Conservation (phyloP, 139 green algal genomes). For the Haematococcus sp. region DNA sequence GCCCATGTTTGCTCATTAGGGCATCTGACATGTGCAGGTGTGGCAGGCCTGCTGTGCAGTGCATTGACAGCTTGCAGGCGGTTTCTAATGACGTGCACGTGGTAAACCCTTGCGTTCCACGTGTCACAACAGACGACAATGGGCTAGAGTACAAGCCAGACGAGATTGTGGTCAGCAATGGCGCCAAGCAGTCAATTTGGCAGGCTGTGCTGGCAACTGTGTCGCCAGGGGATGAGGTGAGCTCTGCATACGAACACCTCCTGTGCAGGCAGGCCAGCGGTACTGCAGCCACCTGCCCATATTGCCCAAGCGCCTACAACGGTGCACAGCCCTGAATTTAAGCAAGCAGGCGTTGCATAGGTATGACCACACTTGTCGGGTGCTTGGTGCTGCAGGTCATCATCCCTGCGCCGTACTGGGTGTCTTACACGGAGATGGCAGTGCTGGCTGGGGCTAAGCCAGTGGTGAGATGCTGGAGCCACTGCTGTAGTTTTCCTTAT, state of each 20-base stretch:
- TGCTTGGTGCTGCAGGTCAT: slow-evolving; percentile 65
- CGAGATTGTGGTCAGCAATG: slow-evolving; percentile 93
- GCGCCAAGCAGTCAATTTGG: slow-evolving; percentile 94
- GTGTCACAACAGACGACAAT: slow-evolving; percentile 75
- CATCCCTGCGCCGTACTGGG: slow-evolving; percentile 96
- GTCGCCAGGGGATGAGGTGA: slow-evolving; percentile 46
- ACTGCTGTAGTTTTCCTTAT: too few species aligned
- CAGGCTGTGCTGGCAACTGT: slow-evolving; percentile 64
- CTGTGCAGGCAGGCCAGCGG: too few species aligned
- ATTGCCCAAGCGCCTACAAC: too few species aligned
- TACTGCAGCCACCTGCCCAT: too few species aligned
- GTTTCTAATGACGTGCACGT: background rate
- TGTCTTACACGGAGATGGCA: slow-evolving; percentile 97
- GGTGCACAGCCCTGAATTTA: too few species aligned
- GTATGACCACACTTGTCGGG: too few species aligned
- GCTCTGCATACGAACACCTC: too few species aligned
- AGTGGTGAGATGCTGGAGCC: slow-evolving; percentile 65
- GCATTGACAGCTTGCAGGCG: too few species aligned
- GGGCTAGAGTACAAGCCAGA: slow-evolving; percentile 74
- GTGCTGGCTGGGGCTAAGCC: slow-evolving; percentile 71
- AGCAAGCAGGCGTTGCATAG: too few species aligned
- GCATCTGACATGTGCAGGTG: too few species aligned
- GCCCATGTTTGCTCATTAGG: too few species aligned
- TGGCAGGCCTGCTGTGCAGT: too few species aligned
- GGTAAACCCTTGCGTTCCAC: background rate